Percentiles rank a stretch among this genome's conserved stretches.
These are phyloP conservation scores for Lathyrus tuberosus DNA, from an alignment of 306 rosid species.

Conservation along the genomic window DNA sequence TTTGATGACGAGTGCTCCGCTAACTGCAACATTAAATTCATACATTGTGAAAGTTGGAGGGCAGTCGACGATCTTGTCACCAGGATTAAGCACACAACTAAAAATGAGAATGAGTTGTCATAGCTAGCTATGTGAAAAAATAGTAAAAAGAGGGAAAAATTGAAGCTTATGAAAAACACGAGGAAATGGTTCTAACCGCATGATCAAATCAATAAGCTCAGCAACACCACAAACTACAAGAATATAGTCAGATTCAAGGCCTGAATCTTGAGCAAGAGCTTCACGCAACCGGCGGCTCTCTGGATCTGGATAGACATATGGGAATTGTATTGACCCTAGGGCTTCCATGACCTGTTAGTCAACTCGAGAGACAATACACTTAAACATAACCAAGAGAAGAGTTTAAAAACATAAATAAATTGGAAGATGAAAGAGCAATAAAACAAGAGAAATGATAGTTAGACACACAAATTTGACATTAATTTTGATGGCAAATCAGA, in stretches of 20 bases:
- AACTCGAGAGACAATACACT: slow-evolving; percentile 35
- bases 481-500: neutral
- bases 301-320: slow-evolving; percentile 93
- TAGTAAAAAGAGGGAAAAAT: slow-evolving; percentile 23
- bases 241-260: slow-evolving; percentile 80
- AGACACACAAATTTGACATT: neutral
- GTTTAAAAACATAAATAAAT: neutral
- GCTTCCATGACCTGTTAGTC: slow-evolving; percentile 79
- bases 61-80: slow-evolving; percentile 93
- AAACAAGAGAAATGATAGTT: neutral
- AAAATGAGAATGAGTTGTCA: slow-evolving; percentile 24
- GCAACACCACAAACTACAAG: slow-evolving; percentile 96
- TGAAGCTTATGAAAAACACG: slow-evolving; percentile 24
- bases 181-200: slow-evolving; percentile 63
- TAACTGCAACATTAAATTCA: slow-evolving; percentile 94
- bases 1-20: slow-evolving; percentile 81
- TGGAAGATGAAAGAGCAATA: neutral
- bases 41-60: slow-evolving; percentile 99
- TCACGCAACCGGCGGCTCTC: slow-evolving; percentile 86
- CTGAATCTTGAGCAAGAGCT: slow-evolving; percentile 93
- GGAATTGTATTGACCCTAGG: slow-evolving; percentile 75
- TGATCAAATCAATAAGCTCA: slow-evolving; percentile 93
- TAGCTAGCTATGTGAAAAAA: slow-evolving; percentile 23
- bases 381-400: neutral
- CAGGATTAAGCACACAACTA: slow-evolving; percentile 94